Base-by-base conservation (phyloP, 169 alveolate genomes). In the Eimeria tenella region DNA sequence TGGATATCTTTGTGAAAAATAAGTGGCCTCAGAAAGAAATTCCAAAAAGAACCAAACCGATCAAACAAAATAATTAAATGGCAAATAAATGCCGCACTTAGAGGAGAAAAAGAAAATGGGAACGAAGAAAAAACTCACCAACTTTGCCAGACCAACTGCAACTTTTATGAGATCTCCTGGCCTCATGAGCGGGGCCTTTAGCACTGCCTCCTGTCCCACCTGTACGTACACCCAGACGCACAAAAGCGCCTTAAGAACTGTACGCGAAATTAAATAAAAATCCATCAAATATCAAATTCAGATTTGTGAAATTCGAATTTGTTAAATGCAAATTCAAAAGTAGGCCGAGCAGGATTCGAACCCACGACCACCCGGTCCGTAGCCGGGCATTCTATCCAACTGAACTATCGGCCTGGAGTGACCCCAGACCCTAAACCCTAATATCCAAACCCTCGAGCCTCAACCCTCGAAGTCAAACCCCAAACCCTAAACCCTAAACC, bases 321-420 rank as follows among this genome's bases (percentile, higher is more conserved):
- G 31, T 23, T 52, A 70, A 7, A 17, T 13, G 21, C 7, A 63
- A 9, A 8, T 19, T 17, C 17, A 17, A 63, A 17, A 63, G 74
- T 70, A 70, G 79, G 79, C 79, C 79, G 79, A 70, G 79, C 79
- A 70, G 79, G 79, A 70, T 50, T 74, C 63, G 60, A 96, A 96
- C 97, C 97, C 97, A 95, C 97, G 97, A 96, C 97, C 97, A 94
- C 97, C 97, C 97, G 97, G 95, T 96, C 96, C 97, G 97, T 95
- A 96, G 97, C 95, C 97, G 97, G 97, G 97, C 97, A 95, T 96
- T 96, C 97, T 96, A 96, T 96, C 97, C 97, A 96, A 94, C 97
- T 96, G 97, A 96, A 75, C 86, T 75, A 75, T 49, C 86, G 86
- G 65, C 86, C 86, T 75, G 65, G 42, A 42, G 68, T 52, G 23